Conservation (phyloP, 495 filamentous ascomycete genomes). For the Chaetomium cochliodes region DNA sequence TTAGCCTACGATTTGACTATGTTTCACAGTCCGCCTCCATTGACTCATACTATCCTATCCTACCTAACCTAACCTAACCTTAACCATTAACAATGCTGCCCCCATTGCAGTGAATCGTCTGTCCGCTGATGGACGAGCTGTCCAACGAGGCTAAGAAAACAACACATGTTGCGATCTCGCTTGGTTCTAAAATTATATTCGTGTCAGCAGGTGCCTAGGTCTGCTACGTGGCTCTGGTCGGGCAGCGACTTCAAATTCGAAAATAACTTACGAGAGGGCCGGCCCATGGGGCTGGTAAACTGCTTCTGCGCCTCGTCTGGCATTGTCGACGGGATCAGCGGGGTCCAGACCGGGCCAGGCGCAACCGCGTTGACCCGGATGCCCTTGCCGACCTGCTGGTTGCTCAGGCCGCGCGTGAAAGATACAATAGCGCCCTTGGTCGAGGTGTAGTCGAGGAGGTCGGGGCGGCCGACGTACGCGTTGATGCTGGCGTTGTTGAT, state of each 20-base stretch:
- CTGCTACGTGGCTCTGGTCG: background rate
- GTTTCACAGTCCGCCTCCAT: background rate
- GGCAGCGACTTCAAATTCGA: too few species aligned
- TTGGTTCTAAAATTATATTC: conserved; percentile 54
- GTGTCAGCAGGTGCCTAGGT: background rate
- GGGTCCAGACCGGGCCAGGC: conserved; percentile 83
- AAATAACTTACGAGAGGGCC: conserved; percentile 51
- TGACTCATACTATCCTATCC: background rate
- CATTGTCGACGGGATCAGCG: conserved; percentile 80
- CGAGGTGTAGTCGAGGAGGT: conserved; percentile 82
- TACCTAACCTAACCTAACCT: too few species aligned
- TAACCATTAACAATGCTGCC: conserved; percentile 63
- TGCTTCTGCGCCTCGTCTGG: conserved; percentile 63
- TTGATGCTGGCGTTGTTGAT: conserved; percentile 84
- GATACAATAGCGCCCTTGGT: conserved; percentile 81
- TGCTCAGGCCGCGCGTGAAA: conserved; percentile 76
- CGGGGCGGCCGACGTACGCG: conserved; percentile 76
- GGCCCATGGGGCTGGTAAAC: conserved; percentile 76
- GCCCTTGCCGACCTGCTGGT: conserved; percentile 67
- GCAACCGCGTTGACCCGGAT: conserved; percentile 81
- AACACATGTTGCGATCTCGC: conserved; percentile 78
- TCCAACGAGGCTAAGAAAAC: conserved; percentile 80
- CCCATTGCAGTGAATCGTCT: conserved; percentile 68
- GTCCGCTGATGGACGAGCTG: conserved; percentile 63
- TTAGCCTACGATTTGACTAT: background rate